phyloP scores from a whole-genome alignment of 495 filamentous ascomycete species.

The Clavariopsis aquatica region DNA sequence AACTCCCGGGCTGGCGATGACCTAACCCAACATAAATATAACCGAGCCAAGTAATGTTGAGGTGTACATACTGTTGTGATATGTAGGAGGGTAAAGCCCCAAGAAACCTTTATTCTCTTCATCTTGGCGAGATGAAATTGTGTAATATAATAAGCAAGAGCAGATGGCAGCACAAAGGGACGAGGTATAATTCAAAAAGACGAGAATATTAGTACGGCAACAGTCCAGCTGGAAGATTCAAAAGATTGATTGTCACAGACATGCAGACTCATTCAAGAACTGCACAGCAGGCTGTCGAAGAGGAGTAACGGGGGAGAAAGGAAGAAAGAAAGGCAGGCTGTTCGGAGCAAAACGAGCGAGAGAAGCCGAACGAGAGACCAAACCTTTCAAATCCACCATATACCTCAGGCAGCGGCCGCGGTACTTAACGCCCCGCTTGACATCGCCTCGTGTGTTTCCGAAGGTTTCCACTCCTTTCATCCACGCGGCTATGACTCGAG shows the following conservation, averaged over 20 bases:
- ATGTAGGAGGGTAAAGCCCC: constrained; percentile 13
- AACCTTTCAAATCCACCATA: constrained; percentile 24
- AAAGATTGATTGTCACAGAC: constrained; percentile 30
- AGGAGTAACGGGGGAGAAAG: constrained; percentile 14
- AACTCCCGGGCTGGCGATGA: constrained; percentile 14
- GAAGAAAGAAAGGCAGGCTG: constrained; percentile 17
- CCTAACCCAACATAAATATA: constrained; percentile 12
- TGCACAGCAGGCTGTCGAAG: constrained; percentile 34
- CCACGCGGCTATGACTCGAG: constrained; percentile 31
- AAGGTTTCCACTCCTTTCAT: neutral
- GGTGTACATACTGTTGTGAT: constrained; percentile 15
- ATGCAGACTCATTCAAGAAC: constrained; percentile 35
- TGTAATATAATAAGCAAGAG: neutral
- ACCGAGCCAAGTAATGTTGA: neutral
- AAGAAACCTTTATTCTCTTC: constrained; percentile 31
- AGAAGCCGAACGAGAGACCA: constrained; percentile 27
- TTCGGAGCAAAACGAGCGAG: constrained; percentile 22
- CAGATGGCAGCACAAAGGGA: neutral
- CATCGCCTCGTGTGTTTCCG: constrained; percentile 21
- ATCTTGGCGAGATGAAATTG: constrained; percentile 11
- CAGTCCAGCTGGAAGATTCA: constrained; percentile 36
- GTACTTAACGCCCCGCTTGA: constrained; percentile 22
- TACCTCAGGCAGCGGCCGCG: constrained; percentile 14
- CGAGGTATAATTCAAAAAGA: neutral
- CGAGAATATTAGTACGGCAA: constrained; percentile 17